Base-by-base conservation (phyloP, 1,284 basidiomycete species). In the Inonotus hispidus region DNA sequence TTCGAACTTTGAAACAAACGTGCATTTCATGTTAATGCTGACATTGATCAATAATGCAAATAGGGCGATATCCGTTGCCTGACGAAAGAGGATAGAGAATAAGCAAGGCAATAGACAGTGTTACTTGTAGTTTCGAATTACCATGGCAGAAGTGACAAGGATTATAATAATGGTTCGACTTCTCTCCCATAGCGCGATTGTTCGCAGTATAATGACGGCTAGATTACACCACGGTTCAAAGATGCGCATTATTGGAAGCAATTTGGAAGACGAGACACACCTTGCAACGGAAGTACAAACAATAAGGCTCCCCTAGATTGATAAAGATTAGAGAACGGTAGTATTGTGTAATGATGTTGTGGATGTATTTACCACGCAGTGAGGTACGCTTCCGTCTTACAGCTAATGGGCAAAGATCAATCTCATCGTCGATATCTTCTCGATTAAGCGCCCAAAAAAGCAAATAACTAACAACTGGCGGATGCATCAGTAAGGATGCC, bases 171-270 rank as follows among this genome's bases (percentile, higher is more conserved):
- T 54, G 2, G 43, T 16, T 21, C 61, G 56, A 14, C 29, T 58
- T 29, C 57, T 35, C 38, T 58, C 56, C 61, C 61, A 62, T 10
- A 62, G 43, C 21, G 61, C 61, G 23, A 62, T 37, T 27, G 60
- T 62, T 19, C 60, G 55, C 10, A 62, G 56, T 21, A 62, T 62
- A 27, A 62, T 41, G 19, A 62, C 56, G 25, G 53, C 61, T 62
- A 14, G 21, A 52, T n/a, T 5, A 3, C 2, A 6, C 14, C 7
- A 47, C 6, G 23, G 23, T 29, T 25, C 14, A 52, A 13, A 14
- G 35, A 27, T 49, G 23, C 19, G 46, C 16, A 7, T 8, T 1
- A 16, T 16, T 3, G 11, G n/a, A 2, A 52, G 13, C 6, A 35
- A n/a, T 27, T 16, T 32, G 32, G 10, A 8, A n/a, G 10, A 50